Evolutionary conservation across 768 basidiomycete genomes (phyloP).

Genomic region (Trametes cingulata): DNA sequence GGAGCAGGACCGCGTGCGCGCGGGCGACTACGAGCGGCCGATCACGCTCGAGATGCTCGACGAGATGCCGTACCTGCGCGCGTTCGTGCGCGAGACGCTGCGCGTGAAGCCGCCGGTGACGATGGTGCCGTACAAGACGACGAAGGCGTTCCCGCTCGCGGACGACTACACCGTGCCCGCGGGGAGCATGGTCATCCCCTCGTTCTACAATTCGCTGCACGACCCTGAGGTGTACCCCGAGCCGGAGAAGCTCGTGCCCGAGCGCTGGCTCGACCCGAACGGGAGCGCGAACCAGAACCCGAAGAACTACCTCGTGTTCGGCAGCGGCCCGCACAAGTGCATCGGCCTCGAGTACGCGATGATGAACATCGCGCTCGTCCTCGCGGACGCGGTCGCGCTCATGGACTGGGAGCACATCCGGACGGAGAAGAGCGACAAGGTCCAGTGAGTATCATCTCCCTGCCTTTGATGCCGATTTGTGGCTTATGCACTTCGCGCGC

Average conservation of each 20-base stretch:
- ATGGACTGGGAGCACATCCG: slow-evolving; percentile 86
- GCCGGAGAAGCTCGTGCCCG: slow-evolving; percentile 80
- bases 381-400: slow-evolving; percentile 78
- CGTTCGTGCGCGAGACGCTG: slow-evolving; percentile 92
- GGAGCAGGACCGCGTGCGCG: slow-evolving; percentile 85
- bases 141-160: slow-evolving; percentile 88
- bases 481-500: neutral
- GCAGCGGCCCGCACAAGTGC: slow-evolving; percentile 89
- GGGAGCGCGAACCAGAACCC: slow-evolving; percentile 80
- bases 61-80: slow-evolving; percentile 89
- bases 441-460: slow-evolving; percentile 63
- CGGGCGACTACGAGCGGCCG: slow-evolving; percentile 71
- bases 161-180: slow-evolving; percentile 90
- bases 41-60: slow-evolving; percentile 89
- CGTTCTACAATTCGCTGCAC: slow-evolving; percentile 90
- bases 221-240: slow-evolving; percentile 86
- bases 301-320: slow-evolving; percentile 95
- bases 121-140: slow-evolving; percentile 97
- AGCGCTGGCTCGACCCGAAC: slow-evolving; percentile 90
- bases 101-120: slow-evolving; percentile 92
- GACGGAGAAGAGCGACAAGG: slow-evolving; percentile 78
- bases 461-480: neutral
- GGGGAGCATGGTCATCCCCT: slow-evolving; percentile 92
- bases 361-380: slow-evolving; percentile 84
- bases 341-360: slow-evolving; percentile 91